Conservation (phyloP, 1,139 yeast species). For the Pichia sp. region DNA sequence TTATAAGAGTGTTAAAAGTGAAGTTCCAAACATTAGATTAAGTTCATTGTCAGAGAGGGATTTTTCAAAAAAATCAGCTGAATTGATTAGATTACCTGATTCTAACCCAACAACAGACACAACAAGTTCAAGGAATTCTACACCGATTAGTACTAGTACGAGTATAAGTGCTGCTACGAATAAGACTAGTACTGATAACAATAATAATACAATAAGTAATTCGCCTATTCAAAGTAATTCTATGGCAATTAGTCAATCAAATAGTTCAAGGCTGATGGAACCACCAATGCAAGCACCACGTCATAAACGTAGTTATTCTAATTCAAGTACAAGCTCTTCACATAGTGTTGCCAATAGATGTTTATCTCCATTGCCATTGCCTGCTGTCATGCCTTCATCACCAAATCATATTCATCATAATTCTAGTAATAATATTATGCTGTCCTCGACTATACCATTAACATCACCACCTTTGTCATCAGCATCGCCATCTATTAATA, state of each 20-base stretch:
- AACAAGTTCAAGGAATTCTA: background rate
- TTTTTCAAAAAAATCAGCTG: too few species aligned
- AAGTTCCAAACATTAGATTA: slow-evolving; percentile 30
- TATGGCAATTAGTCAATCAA: background rate
- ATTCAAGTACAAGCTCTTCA: slow-evolving; percentile 29
- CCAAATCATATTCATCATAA: slow-evolving; percentile 21
- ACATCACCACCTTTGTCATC: slow-evolving; percentile 16
- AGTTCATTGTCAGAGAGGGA: background rate
- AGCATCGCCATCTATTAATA: slow-evolving; percentile 18
- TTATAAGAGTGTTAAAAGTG: slow-evolving; percentile 41
- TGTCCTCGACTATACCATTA: background rate
- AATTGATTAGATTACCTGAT: too few species aligned
- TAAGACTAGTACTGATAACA: background rate
- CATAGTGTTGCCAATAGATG: slow-evolving; percentile 22
- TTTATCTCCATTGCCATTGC: slow-evolving; percentile 25
- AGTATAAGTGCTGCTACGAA: too few species aligned
- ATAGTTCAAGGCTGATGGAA: slow-evolving; percentile 22
- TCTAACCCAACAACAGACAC: too few species aligned
- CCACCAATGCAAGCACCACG: slow-evolving; percentile 29
- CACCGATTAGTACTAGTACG: background rate
- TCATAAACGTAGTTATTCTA: slow-evolving; percentile 29
- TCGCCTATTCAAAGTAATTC: background rate
- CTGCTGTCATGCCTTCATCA: slow-evolving; percentile 29
- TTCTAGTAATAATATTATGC: slow-evolving; percentile 7
- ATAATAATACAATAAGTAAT: background rate